Base-by-base conservation (phyloP, 176 grass and related monocot genomes). In the Alloteropsis semialata region DNA sequence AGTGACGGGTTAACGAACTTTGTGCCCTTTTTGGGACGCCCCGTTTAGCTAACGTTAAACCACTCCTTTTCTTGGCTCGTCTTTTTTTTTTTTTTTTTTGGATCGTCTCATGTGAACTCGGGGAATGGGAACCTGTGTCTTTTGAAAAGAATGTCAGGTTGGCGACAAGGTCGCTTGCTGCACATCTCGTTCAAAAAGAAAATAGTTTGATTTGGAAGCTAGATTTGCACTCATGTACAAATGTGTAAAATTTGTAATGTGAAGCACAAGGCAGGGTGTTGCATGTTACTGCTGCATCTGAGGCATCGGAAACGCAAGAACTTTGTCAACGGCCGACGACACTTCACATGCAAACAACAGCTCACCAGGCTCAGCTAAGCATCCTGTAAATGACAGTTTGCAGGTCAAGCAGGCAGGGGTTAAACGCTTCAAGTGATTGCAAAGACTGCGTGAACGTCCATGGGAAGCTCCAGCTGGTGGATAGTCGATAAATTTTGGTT, bases 251-350 rank as follows among this genome's bases (percentile, higher is more conserved):
- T n/a, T n/a, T 29, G 10, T 33, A 0, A 38, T 36, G 71, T 50
- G 17, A 60, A 69, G 72, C 78, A 38, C 49, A 67, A 67, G 55
- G 17, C 38, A 30, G 22, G 21, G 39, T 14, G 14, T 1, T 48
- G 38, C 77, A 81, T 75, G 77, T 75, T 28, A 81, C 46, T 45
- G 28, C 14, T 13, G n/a, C 30, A 21, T 51, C 77, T 65, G n/a
- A n/a, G n/a, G n/a, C 70, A 1, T 58, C 66, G 69, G 48, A 38
- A 56, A 68, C 59, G 53, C 62, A 42, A 27, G 16, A 60, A 22
- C 62, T 6, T 6, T 61, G 67, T 32, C 69, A 76, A 87, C 18
- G 79, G 30, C 14, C 2, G n/a, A 39, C 6, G 39, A 48, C 42
- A 28, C 50, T 87, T 59, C 49, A 41, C 62, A 41, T 30, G 41